A percentile compares a stretch with the other conserved stretches of the same genome.
Evolutionary conservation across 257 asterid species (phyloP).

Genomic region (Ilex asprella): DNA sequence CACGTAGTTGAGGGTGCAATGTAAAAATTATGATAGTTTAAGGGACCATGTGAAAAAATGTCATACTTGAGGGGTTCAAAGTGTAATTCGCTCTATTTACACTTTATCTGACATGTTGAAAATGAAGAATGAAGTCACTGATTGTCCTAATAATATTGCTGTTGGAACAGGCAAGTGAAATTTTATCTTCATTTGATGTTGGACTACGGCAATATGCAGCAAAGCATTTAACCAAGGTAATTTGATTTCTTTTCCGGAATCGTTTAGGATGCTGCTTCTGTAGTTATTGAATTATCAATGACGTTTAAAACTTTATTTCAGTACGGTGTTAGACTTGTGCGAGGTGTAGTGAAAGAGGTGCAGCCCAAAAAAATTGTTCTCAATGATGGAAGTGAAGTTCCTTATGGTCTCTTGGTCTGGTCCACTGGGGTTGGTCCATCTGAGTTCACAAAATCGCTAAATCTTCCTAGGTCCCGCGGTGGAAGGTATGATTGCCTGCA

Average conservation of each 20-base stretch:
- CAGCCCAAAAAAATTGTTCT: conserved; percentile 62
- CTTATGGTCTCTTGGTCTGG: conserved; percentile 93
- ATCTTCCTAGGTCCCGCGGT: conserved; percentile 74
- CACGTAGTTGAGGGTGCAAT: too few relatives aligned
- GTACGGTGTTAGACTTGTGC: conserved; percentile 89
- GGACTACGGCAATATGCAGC: conserved; percentile 80
- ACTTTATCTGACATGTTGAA: not conserved
- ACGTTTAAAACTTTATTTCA: conserved; percentile 4
- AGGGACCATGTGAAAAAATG: too few relatives aligned
- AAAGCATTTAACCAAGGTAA: conserved; percentile 85
- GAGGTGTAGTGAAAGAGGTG: conserved; percentile 84
- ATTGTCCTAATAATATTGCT: not conserved
- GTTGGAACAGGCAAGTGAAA: conserved; percentile 73
- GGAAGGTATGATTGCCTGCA: conserved; percentile 55
- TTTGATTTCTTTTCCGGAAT: not conserved
- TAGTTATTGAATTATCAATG: not conserved
- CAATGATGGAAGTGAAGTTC: conserved; percentile 88
- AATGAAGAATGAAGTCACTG: not conserved
- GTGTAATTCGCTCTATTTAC: too few relatives aligned
- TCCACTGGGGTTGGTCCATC: conserved; percentile 97
- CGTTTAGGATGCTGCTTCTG: not conserved
- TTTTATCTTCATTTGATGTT: conserved; percentile 78
- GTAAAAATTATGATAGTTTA: too few relatives aligned
- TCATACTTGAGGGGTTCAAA: too few relatives aligned
- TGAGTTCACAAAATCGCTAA: conserved; percentile 50